Evolutionary conservation across 257 asterid species (phyloP), one percentile per base, ranked within the genome.

Genomic region (Asclepias syriaca): DNA sequence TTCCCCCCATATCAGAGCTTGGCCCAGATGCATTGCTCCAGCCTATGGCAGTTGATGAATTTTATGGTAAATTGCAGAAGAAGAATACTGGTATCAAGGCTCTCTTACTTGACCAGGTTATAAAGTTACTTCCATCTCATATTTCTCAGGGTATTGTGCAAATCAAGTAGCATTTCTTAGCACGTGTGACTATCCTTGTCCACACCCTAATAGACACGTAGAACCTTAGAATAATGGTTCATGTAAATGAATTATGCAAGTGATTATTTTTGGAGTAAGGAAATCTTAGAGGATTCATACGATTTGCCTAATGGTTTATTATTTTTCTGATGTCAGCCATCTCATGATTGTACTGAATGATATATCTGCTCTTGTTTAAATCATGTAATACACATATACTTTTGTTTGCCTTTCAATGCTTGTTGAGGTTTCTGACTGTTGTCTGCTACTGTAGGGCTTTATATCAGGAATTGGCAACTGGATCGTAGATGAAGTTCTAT

Each of bases 401-500:
- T 24, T 12, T 54, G 27, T 34, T 21, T 0, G 10, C 8, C 46
- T 54, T 65, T 54, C 15, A 2, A 40, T 53, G 66, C 49, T 48
- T n/a, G 24, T 21, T 29, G 46, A 40, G 57, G 65, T 71, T 53
- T 58, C 24, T 57, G 57, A 43, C 24, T 68, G 50, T 11, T 55
- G 57, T 74, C 75, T 45, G 66, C 80, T 79, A 81, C 55, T 84
- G 85, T 94, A 95, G 99, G 79, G 91, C 80, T 92, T 87, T 81
- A 88, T 95, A 63, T 87, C 99, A 19, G 99, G 99, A 76, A 92
- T 95, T 80, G 99, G 99, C 75, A 95, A 95, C 79, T 95, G 99
- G 99, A 87, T 95, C 87, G 98, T 96, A 72, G 99, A 95, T 80
- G 99, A 95, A 90, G 96, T 95, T 76, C 80, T 95, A 50, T 95